Conservation (phyloP, 257 asterid genomes). For the Solanum lycopersicoides region DNA sequence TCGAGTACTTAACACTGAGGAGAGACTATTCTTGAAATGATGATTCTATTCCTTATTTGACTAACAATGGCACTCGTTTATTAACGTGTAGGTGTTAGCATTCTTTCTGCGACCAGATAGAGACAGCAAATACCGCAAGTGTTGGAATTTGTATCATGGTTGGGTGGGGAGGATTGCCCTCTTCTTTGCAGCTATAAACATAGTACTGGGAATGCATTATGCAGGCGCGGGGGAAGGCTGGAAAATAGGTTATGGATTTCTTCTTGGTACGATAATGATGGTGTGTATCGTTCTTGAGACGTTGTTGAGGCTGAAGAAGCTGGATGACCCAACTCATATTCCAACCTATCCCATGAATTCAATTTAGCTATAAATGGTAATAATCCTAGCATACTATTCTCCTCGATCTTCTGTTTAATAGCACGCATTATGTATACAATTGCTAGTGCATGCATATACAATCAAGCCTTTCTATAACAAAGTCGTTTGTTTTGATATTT, state of each 20-base stretch:
- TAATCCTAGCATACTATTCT: not conserved
- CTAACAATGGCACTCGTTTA: not conserved
- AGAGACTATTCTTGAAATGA: not conserved
- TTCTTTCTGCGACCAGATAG: constrained; percentile 62
- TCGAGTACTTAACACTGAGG: not conserved
- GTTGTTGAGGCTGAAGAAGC: constrained; percentile 39
- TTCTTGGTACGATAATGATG: constrained; percentile 36
- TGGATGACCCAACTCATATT: constrained; percentile 22
- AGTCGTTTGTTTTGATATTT: not conserved
- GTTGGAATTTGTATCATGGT: constrained; percentile 71
- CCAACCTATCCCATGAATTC: constrained; percentile 38
- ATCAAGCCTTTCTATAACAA: not conserved
- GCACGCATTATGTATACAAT: not conserved
- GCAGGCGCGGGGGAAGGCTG: constrained; percentile 58
- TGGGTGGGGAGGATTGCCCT: constrained; percentile 75
- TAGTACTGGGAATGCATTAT: constrained; percentile 61
- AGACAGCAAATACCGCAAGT: constrained; percentile 58
- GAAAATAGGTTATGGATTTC: constrained; percentile 68
- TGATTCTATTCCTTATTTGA: not conserved
- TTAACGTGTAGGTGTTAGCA: constrained; percentile 44
- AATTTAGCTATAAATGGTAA: constrained; percentile 9
- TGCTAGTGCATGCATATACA: not conserved
- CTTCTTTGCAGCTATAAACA: constrained; percentile 59
- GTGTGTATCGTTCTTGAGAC: constrained; percentile 49
- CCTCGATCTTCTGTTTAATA: not conserved